Evolutionary conservation across 768 basidiomycete genomes (phyloP), one percentile per base, ranked within the genome.

Genomic region (Suillus lakei): DNA sequence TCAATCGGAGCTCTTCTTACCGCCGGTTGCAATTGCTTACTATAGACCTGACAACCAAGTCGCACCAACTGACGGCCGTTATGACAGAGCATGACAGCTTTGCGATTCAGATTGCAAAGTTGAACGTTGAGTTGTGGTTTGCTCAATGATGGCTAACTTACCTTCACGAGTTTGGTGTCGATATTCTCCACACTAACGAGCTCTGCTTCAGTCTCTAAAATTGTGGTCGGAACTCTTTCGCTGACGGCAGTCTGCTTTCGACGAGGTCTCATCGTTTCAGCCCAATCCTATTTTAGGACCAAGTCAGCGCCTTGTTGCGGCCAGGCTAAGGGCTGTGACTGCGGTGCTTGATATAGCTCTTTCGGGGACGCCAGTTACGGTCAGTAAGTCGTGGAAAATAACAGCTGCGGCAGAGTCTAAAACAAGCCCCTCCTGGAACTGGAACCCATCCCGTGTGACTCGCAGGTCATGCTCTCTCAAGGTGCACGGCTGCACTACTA

Each of bases 391-490:
- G 64, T 66, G 60, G 64, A 67, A 64, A 67, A 61, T 30, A 39
- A 36, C 21, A 2, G 32, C 55, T 62, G 63, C 64, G 46, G 50
- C 44, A 38, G 32, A 39, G 28, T 28, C 64, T 43, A 61, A 70
- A 73, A 75, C 69, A 69, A 48, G 64, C 6, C 43, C 30, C 60
- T 36, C 28, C 34, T 65, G 72, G 68, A 50, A 65, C 67, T 59
- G 38, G 65, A 58, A 60, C 58, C 32, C 55, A 43, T 62, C n/a
- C 56, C 55, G 63, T 64, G 63, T 64, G 63, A 64, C 59, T 34
- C 43, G 28, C 26, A 56, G 18, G 62, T 36, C 15, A 62, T 39
- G 61, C 61, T 44, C 59, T 60, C 63, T 21, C 63, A 63, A 64
- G 63, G 23, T 54, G 21, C 21, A 32, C 53, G 53, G 53, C 7